These are phyloP conservation scores for Rosellinia necatrix DNA, from an alignment of 2,329 filamentous ascomycete genomes.

Conservation along the genomic window DNA sequence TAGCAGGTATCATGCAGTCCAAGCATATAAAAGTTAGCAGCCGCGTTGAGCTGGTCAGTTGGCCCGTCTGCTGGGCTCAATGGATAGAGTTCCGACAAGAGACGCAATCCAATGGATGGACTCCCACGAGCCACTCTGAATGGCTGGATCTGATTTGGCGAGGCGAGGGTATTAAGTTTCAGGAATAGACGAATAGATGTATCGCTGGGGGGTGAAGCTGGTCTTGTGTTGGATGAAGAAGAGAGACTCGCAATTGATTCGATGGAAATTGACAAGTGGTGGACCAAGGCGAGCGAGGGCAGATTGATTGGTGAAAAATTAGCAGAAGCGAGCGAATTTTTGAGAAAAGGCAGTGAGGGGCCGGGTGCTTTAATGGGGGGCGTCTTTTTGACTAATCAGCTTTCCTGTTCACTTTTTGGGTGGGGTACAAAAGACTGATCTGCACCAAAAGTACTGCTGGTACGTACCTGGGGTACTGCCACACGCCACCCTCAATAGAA, in stretches of 20 bases:
- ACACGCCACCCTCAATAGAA: not conserved
- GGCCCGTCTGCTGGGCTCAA: conserved; percentile 6
- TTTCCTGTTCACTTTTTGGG: conserved; percentile 30
- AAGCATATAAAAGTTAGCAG: not conserved
- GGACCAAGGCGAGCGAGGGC: conserved; percentile 38
- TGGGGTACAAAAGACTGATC: conserved; percentile 20
- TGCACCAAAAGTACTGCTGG: conserved; percentile 7
- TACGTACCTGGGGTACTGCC: conserved; percentile 17
- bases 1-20: not conserved
- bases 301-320: conserved; percentile 45
- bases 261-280: conserved; percentile 41
- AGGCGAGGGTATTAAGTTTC: conserved; percentile 32
- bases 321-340: conserved; percentile 42
- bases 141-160: conserved; percentile 37
- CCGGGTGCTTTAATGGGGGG: conserved; percentile 42
- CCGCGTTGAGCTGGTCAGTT: not conserved
- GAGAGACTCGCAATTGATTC: conserved; percentile 42
- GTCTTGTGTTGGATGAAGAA: conserved; percentile 39
- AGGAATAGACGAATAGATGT: conserved; percentile 33
- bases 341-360: conserved; percentile 38
- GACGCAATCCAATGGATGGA: conserved; percentile 19
- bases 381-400: conserved; percentile 43
- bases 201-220: conserved; percentile 28
- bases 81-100: conserved; percentile 18
- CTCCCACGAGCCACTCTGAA: conserved; percentile 15